Conservation (phyloP, 1,139 yeast genomes). For the Groenewaldozyma sp. region DNA sequence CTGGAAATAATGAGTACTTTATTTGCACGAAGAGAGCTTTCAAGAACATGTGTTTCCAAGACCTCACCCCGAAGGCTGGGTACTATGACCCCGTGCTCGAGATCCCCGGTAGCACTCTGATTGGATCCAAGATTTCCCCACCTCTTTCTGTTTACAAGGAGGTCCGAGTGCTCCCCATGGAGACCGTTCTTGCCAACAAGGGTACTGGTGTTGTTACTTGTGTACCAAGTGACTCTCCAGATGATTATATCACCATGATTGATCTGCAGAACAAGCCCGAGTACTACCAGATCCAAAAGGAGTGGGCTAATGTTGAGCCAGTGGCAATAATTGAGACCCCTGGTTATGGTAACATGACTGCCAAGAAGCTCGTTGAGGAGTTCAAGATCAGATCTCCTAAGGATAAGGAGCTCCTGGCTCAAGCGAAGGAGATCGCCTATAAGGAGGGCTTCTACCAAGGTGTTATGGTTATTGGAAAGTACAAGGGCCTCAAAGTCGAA, state of each 20-base stretch:
- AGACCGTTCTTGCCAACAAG: conserved; percentile 84
- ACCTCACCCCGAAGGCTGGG: conserved; percentile 84
- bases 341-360: conserved; percentile 83
- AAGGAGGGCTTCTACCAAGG: conserved; percentile 97
- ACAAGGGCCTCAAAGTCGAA: conserved; percentile 85
- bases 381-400: conserved; percentile 92
- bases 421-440: conserved; percentile 91
- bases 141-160: conserved; percentile 68
- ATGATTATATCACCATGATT: conserved; percentile 78
- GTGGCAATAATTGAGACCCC: conserved; percentile 70
- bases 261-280: conserved; percentile 88
- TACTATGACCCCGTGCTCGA: conserved; percentile 49
- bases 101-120: conserved; percentile 61
- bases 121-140: conserved; percentile 82
- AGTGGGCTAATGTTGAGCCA: conserved; percentile 75
- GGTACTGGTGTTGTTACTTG: conserved; percentile 99
- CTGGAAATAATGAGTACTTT: conserved; percentile 67
- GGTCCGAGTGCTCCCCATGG: conserved; percentile 91
- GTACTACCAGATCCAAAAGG: conserved; percentile 73
- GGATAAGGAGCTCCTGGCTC: conserved; percentile 75
- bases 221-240: conserved; percentile 98
- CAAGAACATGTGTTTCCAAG: conserved; percentile 95
- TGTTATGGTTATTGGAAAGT: conserved; percentile 67
- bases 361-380: conserved; percentile 75
- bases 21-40: conserved; percentile 95